A percentile compares a stretch with the other conserved stretches of the same genome.
Conservation (phyloP, 768 basidiomycete species). For the Tylopilus balloui region DNA sequence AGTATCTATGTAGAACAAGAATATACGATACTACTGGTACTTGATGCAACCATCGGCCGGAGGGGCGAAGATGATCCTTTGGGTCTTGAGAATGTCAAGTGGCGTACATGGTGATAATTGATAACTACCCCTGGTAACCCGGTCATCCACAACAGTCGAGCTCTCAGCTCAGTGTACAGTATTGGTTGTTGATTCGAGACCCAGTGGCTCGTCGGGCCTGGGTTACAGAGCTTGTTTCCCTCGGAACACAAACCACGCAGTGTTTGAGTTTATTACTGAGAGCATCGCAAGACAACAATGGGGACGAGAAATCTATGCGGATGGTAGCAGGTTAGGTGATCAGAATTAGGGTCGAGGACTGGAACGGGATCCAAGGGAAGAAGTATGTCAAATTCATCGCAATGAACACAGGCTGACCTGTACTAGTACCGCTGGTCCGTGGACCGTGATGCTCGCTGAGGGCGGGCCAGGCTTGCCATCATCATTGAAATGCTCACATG, state of each 20-base stretch:
- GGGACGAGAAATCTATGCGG: neutral
- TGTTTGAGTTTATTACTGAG: neutral
- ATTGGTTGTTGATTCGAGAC: neutral
- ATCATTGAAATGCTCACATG: too few species aligned
- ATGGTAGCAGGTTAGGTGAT: rapidly evolving
- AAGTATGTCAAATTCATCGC: too few species aligned
- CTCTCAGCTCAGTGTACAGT: neutral
- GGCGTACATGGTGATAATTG: neutral
- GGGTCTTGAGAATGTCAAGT: neutral
- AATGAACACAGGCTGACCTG: too few species aligned
- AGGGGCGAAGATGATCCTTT: too few species aligned
- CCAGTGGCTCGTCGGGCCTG: too few species aligned
- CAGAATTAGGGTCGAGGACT: rapidly evolving
- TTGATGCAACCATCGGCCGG: too few species aligned
- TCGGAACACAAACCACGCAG: neutral
- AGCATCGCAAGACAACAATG: constrained; percentile 3
- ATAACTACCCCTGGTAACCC: neutral
- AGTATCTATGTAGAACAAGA: neutral
- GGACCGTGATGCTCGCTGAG: too few species aligned
- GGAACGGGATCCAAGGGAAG: too few species aligned
- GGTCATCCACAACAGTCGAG: neutral
- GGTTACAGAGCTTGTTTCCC: neutral
- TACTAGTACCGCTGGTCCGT: too few species aligned
- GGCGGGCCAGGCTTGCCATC: too few species aligned
- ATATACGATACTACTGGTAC: too few species aligned